Conservation (phyloP, 2,329 filamentous ascomycete genomes). For the Aspergillus sp. region DNA sequence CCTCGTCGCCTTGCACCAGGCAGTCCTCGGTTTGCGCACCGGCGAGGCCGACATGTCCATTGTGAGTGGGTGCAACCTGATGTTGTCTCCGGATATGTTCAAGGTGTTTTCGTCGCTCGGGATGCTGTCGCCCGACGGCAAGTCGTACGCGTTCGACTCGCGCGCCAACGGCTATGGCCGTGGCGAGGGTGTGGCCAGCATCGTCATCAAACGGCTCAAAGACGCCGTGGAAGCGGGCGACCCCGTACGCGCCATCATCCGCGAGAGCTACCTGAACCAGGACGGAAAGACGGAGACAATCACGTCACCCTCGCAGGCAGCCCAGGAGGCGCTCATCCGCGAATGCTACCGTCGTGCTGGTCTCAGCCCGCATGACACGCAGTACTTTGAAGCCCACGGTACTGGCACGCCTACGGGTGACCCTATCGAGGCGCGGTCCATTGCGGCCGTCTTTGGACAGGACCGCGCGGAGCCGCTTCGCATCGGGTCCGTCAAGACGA, state of each 20-base stretch:
- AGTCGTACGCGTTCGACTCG: constrained; percentile 17
- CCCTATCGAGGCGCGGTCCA: constrained; percentile 52
- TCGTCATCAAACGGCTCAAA: constrained; percentile 1
- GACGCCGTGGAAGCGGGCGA: constrained; percentile 1
- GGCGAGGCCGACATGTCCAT: no score
- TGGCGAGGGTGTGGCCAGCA: constrained; percentile 2
- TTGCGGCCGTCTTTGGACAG: constrained; percentile 38
- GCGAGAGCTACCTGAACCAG: constrained; percentile 53
- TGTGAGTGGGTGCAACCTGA: constrained; percentile 15
- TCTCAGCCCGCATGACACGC: constrained; percentile 18
- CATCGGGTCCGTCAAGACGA: constrained; percentile 23
- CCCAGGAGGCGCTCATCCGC: constrained; percentile 42
- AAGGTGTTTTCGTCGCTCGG: not conserved
- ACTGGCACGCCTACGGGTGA: constrained; percentile 55
- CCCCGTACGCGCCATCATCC: constrained; percentile 27
- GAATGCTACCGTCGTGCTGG: constrained; percentile 32
- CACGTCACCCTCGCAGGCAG: constrained; percentile 50
- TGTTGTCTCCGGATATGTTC: constrained; percentile 10
- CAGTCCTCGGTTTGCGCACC: constrained; percentile 18
- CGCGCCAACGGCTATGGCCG: constrained; percentile 4
- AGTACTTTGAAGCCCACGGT: constrained; percentile 52
- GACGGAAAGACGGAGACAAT: constrained; percentile 58
- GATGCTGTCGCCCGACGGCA: constrained; percentile 10
- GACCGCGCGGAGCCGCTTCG: not conserved
- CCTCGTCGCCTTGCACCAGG: constrained; percentile 4